Percentiles rank a stretch among this genome's conserved stretches.
Conservation (phyloP, 495 filamentous ascomycete genomes). For the Penicillium pancosmium region DNA sequence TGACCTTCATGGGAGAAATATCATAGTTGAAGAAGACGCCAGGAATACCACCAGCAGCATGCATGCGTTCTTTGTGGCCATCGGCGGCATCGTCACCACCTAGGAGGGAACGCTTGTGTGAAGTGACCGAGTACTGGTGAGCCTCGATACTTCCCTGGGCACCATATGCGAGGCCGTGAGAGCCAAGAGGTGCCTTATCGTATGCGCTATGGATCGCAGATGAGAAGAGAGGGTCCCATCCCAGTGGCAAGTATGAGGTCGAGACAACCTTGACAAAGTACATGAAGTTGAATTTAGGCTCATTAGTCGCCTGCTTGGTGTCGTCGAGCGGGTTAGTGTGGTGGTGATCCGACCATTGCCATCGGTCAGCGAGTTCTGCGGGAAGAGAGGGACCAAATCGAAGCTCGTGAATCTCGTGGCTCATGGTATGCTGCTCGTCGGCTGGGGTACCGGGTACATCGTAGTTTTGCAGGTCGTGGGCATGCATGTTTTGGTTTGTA, state of each 20-base stretch:
- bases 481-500: conserved; percentile 92
- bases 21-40: conserved; percentile 99
- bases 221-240: conserved; percentile 64
- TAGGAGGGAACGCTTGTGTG: conserved; percentile 81
- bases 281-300: conserved; percentile 93
- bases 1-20: conserved; percentile 99
- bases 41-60: conserved; percentile 88
- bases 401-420: conserved; percentile 85
- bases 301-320: conserved; percentile 73
- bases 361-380: conserved; percentile 62
- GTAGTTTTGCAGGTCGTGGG: conserved; percentile 95
- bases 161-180: conserved; percentile 58
- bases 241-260: conserved; percentile 89
- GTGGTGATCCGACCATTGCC: conserved; percentile 88
- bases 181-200: conserved; percentile 62
- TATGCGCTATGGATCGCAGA: conserved; percentile 50
- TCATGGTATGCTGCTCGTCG: conserved; percentile 77
- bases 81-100: conserved; percentile 82
- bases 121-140: conserved; percentile 96
- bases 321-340: conserved; percentile 91
- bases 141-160: conserved; percentile 85
- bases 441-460: conserved; percentile 58
- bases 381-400: conserved; percentile 93
- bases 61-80: conserved; percentile 87
- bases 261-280: conserved; percentile 99